Evolutionary conservation across 306 rosid genomes (phyloP).

Genomic region (Medicago lupulina): DNA sequence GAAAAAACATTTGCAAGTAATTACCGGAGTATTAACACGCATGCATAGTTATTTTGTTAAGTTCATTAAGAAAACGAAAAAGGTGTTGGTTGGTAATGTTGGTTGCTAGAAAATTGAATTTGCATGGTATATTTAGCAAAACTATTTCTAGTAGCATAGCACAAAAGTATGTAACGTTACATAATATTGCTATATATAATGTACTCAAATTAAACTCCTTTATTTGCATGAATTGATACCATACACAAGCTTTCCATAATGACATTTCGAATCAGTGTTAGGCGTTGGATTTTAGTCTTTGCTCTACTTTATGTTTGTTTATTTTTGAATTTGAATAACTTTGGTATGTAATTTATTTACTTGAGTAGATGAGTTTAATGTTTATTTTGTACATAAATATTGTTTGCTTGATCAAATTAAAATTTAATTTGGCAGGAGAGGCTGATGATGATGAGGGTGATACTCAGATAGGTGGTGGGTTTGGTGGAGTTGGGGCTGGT

Average conservation of each 20-base stretch:
- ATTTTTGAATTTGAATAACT: slow-evolving; percentile 43
- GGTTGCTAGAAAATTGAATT: slow-evolving; percentile 38
- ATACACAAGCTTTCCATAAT: slow-evolving; percentile 46
- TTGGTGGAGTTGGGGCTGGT: slow-evolving; percentile 2
- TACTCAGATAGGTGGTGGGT: slow-evolving; percentile 35
- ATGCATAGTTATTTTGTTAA: slow-evolving; percentile 27
- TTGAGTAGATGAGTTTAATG: not conserved
- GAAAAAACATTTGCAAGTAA: slow-evolving; percentile 32
- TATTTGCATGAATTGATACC: slow-evolving; percentile 9
- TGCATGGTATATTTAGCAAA: slow-evolving; percentile 34
- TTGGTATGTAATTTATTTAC: slow-evolving; percentile 50
- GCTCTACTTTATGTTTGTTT: slow-evolving; percentile 47
- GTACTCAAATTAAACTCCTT: slow-evolving; percentile 11
- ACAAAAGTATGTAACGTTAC: slow-evolving; percentile 14
- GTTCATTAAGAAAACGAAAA: slow-evolving; percentile 39
- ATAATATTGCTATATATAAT: slow-evolving; percentile 38
- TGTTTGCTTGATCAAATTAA: not conserved
- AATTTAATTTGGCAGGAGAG: slow-evolving; percentile 48
- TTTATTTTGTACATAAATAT: not conserved
- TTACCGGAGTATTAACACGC: slow-evolving; percentile 13
- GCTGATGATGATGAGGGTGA: slow-evolving; percentile 51
- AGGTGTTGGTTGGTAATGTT: slow-evolving; percentile 45
- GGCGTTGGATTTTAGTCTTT: slow-evolving; percentile 48
- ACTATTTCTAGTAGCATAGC: not conserved
- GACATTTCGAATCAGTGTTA: slow-evolving; percentile 46